These are phyloP conservation scores for Mycena galericulata DNA, from an alignment of 768 basidiomycete species.

Conservation along the genomic window DNA sequence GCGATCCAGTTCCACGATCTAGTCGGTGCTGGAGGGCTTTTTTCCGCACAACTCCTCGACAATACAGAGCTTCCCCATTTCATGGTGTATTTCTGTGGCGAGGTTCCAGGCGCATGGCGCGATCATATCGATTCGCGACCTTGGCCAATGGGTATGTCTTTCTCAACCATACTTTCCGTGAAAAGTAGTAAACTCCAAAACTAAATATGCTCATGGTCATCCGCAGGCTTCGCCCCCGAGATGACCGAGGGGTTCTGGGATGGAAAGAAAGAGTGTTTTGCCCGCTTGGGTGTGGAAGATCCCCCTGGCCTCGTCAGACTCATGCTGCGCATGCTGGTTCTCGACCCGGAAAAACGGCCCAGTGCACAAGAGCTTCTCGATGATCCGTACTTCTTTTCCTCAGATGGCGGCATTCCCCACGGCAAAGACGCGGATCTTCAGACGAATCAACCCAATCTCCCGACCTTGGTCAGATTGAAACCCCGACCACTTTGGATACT, in stretches of 20 bases:
- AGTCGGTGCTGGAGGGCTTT: too few species aligned
- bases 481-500: constrained; percentile 3
- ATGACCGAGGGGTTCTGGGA: not conserved
- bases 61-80: constrained; percentile 5
- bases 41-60: not conserved
- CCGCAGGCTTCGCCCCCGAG: too few species aligned
- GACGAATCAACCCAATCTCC: constrained; percentile 10
- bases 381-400: too few species aligned
- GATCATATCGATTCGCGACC: constrained; percentile 8
- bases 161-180: too few species aligned
- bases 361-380: not conserved
- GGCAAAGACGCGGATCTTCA: not conserved
- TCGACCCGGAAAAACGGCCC: not conserved
- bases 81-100: constrained; percentile 9
- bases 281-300: not conserved
- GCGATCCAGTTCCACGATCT: not conserved
- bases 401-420: too few species aligned
- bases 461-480: constrained; percentile 1
- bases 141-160: too few species aligned
- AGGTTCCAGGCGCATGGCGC: constrained; percentile 6
- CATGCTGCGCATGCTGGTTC: too few species aligned
- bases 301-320: not conserved
- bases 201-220: too few species aligned
- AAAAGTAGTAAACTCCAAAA: too few species aligned
- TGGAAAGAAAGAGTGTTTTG: not conserved